Percentiles rank a stretch among this genome's conserved stretches.
Conservation (phyloP, 169 alveolate species). For the Plasmodium relictum region DNA sequence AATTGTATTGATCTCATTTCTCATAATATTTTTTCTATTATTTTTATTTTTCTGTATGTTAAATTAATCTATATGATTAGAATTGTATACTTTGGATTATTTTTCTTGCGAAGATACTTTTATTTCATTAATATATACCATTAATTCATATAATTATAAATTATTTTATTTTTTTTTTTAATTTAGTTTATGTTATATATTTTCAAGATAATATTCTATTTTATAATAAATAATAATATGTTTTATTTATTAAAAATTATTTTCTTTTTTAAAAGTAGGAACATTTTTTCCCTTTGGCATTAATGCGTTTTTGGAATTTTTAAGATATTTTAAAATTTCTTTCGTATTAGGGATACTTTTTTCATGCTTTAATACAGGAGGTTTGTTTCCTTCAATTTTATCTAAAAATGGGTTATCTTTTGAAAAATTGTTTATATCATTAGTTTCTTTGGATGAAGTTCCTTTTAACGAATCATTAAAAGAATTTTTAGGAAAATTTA, state of each 20-base stretch:
- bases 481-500: not conserved
- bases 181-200: not conserved
- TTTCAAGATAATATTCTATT: no score
- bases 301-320: not conserved
- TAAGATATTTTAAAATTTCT: not conserved
- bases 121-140: no score
- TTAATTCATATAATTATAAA: not conserved
- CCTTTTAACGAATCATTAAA: not conserved
- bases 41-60: no score
- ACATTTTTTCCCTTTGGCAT: not conserved
- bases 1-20: no score
- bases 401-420: conserved; percentile 4
- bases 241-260: no score
- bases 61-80: no score
- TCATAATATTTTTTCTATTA: no score
- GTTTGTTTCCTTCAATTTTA: conserved; percentile 1
- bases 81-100: no score
- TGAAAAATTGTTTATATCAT: not conserved
- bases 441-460: not conserved
- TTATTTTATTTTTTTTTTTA: not conserved
- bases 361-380: not conserved
- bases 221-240: no score
- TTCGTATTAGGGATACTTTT: not conserved
- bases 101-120: no score
- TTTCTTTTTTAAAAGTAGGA: no score